Conservation (phyloP, 2,329 filamentous ascomycete genomes). For the Botryotinia narcissicola region DNA sequence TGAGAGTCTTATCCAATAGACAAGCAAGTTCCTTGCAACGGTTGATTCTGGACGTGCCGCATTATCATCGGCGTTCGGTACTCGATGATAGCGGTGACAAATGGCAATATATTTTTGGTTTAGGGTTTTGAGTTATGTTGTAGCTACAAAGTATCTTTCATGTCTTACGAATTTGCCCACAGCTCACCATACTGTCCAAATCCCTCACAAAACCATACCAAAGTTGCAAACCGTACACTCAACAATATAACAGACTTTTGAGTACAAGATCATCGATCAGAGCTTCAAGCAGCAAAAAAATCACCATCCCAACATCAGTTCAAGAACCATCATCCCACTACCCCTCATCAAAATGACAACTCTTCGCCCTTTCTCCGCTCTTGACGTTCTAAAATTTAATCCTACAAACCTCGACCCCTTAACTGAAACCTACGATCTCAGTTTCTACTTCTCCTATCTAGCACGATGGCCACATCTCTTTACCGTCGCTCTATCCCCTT, state of each 20-base stretch:
- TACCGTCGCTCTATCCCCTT: conserved; percentile 81
- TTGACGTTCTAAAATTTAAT: conserved; percentile 85
- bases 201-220: not conserved
- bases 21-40: not conserved
- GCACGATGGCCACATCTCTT: conserved; percentile 95
- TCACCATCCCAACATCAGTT: not conserved
- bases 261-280: not conserved
- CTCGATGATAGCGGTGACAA: conserved; percentile 2
- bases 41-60: not conserved
- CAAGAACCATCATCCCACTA: not conserved
- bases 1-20: not conserved
- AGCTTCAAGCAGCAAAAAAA: not conserved
- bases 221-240: not conserved
- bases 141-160: not conserved
- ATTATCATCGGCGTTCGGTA: not conserved
- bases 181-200: not conserved
- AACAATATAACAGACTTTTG: not conserved
- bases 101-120: conserved; percentile 7
- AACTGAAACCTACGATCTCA: conserved; percentile 96
- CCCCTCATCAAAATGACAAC: conserved; percentile 61
- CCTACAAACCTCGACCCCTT: conserved; percentile 93
- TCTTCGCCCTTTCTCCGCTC: conserved; percentile 79
- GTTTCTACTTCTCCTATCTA: conserved; percentile 94
- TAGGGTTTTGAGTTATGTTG: not conserved
- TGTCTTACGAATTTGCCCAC: not conserved